Evolutionary conservation across 2,329 filamentous ascomycete species (phyloP), one percentile per base, ranked within the genome.

Genomic region (Ambrosiella xylebori): DNA sequence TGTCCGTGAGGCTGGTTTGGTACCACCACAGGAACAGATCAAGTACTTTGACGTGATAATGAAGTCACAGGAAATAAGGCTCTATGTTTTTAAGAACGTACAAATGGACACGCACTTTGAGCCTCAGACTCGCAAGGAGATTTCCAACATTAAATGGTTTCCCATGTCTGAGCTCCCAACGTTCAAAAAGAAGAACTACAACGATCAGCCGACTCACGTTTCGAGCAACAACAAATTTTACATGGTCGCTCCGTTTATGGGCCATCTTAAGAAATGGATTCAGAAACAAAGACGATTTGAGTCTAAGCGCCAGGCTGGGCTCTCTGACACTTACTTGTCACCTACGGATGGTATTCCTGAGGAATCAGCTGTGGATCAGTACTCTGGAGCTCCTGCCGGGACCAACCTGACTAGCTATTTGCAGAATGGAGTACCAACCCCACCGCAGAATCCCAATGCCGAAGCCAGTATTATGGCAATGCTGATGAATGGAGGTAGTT

Each of bases 81-180:
- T 98, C 40, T 98, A 93, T 67, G 86, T 97, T 54, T 95, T 98
- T 67, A 82, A 88, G 57, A 83, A 89, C 62, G 82, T 98, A 2
- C 87, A 89, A 12, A 86, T 86, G 75, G 84, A 95, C 65, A 91
- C 88, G 0, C 70, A 82, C 61, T 98, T 98, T 66, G 86, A 91
- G 68, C 88, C 94, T 3, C 84, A 84, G 64, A 97, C 93, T 5
- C 79, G 94, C 58, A 97, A 97, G 70, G 94, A 98, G 69, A 98
- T 98, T 66, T 95, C 91, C 71, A 94, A 88, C 71, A 95, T 98
- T 61, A 76, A 88, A 67, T 98, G 93, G 93, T 96, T 94, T 72
- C 88, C 83, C 64, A 74, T 98, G 45, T 86, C 85, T 0, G 89
- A 96, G 61, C 77, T 98, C 35, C 91, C 93, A 0, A 88, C 86